phyloP scores from a whole-genome alignment of 441 rosid species.

The Populus trichocarpa region DNA sequence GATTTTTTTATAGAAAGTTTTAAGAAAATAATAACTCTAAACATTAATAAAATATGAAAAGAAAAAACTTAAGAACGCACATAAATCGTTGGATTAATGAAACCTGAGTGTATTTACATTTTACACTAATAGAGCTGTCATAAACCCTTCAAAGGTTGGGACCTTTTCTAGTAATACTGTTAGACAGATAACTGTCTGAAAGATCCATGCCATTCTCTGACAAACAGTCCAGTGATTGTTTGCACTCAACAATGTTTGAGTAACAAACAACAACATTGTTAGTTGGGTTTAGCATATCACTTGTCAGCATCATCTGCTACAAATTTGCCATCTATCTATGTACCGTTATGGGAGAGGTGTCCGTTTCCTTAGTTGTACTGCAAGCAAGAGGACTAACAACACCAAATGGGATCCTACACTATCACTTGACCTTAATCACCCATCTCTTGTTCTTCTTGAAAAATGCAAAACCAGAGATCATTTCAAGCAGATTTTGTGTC shows the following conservation, averaged over 20 bases:
- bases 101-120: neutral
- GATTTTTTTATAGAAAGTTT: too few relatives aligned
- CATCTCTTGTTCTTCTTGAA: constrained; percentile 46
- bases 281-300: neutral
- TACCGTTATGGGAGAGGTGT: constrained; percentile 24
- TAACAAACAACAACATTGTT: too few relatives aligned
- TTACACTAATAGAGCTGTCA: neutral
- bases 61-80: neutral
- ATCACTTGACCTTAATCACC: constrained; percentile 44
- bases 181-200: neutral
- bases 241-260: too few relatives aligned
- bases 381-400: constrained; percentile 11
- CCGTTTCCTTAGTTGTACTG: constrained; percentile 25
- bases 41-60: too few relatives aligned
- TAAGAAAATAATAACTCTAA: neutral
- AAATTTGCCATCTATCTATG: constrained; percentile 5
- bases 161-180: neutral
- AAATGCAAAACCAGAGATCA: constrained; percentile 38
- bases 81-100: neutral
- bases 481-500: constrained; percentile 50
- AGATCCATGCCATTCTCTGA: neutral
- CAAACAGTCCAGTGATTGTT: neutral
- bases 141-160: neutral
- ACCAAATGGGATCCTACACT: constrained; percentile 44
- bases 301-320: neutral